Conservation (phyloP, 768 basidiomycete genomes). For the Mycena belliarum region DNA sequence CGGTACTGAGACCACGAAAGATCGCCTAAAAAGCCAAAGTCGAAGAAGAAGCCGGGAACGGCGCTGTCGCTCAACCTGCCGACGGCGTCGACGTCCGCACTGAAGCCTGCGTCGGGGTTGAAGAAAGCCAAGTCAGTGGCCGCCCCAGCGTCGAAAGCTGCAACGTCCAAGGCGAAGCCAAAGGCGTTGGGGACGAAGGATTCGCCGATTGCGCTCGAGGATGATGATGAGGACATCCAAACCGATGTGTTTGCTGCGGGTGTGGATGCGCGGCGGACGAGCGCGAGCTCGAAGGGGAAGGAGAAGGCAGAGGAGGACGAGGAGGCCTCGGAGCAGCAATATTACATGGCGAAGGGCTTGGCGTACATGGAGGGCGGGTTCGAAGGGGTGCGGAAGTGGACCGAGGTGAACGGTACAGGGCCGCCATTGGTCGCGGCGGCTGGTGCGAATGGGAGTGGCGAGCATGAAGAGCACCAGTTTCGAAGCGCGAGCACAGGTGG, state of each 20-base stretch:
- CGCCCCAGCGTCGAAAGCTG: too few relatives aligned
- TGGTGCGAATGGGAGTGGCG: conserved; percentile 10
- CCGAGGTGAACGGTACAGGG: not conserved
- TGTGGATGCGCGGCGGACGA: not conserved
- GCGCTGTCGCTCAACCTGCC: conserved; percentile 20
- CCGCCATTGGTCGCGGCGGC: not conserved
- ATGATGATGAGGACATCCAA: conserved; percentile 37
- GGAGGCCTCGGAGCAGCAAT: conserved; percentile 4
- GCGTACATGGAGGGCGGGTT: conserved; percentile 11
- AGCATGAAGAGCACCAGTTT: conserved; percentile 22
- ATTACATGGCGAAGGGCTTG: conserved; percentile 6
- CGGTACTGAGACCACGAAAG: conserved; percentile 29
- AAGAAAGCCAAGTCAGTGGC: conserved; percentile 18
- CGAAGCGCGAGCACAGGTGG: conserved; percentile 17
- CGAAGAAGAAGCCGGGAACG: conserved; percentile 45
- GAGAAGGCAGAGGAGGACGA: conserved; percentile 5
- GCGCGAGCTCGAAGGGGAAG: conserved; percentile 2
- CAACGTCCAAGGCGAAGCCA: conserved; percentile 24
- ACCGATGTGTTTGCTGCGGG: conserved; percentile 9
- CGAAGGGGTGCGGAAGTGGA: conserved; percentile 16
- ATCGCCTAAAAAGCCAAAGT: conserved; percentile 67
- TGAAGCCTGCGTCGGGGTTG: conserved; percentile 10
- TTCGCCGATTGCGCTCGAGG: conserved; percentile 45
- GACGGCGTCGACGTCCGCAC: conserved; percentile 14
- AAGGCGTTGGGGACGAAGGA: conserved; percentile 43